Evolutionary conservation across 2,329 filamentous ascomycete genomes (phyloP).

Genomic region (Penicillium brevicompactum): DNA sequence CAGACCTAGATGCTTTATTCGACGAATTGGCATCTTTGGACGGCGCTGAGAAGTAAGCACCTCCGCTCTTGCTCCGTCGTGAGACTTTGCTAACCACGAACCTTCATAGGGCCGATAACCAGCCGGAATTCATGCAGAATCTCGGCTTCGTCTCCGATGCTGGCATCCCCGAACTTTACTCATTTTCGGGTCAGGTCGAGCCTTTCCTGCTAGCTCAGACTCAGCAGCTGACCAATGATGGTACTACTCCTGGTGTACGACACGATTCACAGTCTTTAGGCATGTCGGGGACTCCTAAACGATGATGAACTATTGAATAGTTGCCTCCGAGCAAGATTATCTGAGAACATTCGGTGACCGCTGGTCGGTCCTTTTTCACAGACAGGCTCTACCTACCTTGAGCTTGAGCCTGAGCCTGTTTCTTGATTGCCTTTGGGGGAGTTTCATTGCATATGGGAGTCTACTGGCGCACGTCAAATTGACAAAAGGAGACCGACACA

Average conservation of each 20-base stretch:
- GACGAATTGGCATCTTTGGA: conserved; percentile 62
- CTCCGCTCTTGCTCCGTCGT: not conserved
- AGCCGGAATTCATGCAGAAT: conserved; percentile 43
- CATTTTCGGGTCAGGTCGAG: conserved; percentile 37
- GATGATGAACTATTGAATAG: conserved; percentile 8
- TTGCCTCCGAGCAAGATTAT: not conserved
- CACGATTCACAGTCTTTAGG: conserved; percentile 25
- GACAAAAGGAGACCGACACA: not conserved
- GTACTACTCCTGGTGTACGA: conserved; percentile 17
- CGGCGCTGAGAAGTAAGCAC: conserved; percentile 50
- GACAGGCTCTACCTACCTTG: not conserved
- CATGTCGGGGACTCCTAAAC: conserved; percentile 16
- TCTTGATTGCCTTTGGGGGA: not conserved
- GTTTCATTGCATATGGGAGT: too few species aligned
- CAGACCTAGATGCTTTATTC: conserved; percentile 54
- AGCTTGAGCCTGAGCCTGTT: not conserved
- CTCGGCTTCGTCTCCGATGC: conserved; percentile 39
- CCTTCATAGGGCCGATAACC: conserved; percentile 32
- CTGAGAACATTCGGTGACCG: conserved; percentile 8
- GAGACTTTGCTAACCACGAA: conserved; percentile 12
- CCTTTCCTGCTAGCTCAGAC: conserved; percentile 36
- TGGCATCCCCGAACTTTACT: conserved; percentile 40
- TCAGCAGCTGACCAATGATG: conserved; percentile 27
- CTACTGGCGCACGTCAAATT: too few species aligned
- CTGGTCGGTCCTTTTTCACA: conserved; percentile 13